These are phyloP conservation scores for Chaetomium fimeti DNA, from an alignment of 495 filamentous ascomycete species.

Conservation along the genomic window DNA sequence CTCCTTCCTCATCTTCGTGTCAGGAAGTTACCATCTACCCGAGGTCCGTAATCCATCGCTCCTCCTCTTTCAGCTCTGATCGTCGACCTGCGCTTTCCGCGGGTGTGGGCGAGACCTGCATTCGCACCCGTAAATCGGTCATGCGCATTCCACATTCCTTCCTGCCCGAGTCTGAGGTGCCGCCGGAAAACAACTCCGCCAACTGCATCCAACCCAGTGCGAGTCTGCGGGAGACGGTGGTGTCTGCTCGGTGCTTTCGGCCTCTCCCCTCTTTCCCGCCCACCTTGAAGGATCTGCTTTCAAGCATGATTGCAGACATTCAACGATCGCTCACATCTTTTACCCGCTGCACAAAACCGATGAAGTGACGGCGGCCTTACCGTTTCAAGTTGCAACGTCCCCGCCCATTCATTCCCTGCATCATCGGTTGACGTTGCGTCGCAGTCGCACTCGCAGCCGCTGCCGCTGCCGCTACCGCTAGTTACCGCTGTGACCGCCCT, in stretches of 20 bases:
- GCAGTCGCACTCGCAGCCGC: not conserved
- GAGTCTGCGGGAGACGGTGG: too few relatives aligned
- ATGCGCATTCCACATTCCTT: not conserved
- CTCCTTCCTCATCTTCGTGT: too few relatives aligned
- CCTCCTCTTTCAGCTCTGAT: not conserved
- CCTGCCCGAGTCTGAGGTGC: not conserved
- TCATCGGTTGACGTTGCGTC: not conserved
- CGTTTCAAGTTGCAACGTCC: too few relatives aligned
- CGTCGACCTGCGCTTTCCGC: not conserved
- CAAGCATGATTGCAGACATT: too few relatives aligned
- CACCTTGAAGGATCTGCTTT: too few relatives aligned
- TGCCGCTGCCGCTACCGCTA: too few relatives aligned
- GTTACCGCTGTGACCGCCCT: constrained; percentile 4
- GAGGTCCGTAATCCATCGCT: not conserved
- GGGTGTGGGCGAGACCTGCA: not conserved
- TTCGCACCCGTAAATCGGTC: not conserved
- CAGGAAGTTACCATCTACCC: not conserved
- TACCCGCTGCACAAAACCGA: not conserved
- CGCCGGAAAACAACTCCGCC: too few relatives aligned
- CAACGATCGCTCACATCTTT: not conserved
- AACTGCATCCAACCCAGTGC: too few relatives aligned
- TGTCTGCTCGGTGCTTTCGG: too few relatives aligned
- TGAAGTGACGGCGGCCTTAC: too few relatives aligned
- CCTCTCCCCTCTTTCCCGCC: too few relatives aligned
- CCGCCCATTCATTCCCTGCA: too few relatives aligned